These are phyloP conservation scores for Dissoconium aciculare DNA, from an alignment of 2,329 filamentous ascomycete species.

Conservation along the genomic window DNA sequence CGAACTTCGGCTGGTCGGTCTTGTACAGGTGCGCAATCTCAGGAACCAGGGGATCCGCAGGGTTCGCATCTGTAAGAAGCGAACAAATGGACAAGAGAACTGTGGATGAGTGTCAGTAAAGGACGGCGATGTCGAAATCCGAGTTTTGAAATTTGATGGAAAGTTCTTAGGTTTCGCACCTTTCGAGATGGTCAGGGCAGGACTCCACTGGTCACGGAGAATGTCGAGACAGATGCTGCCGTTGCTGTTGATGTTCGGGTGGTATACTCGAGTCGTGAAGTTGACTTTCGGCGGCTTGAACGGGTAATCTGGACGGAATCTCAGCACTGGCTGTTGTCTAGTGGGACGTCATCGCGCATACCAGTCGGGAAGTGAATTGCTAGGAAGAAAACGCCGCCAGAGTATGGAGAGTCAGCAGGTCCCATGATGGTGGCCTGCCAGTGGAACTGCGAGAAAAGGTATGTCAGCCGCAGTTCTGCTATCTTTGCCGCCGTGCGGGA, in stretches of 20 bases:
- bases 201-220: slow-evolving; percentile 97
- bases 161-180: slow-evolving; percentile 37
- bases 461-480: slow-evolving; percentile 18
- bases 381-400: slow-evolving; percentile 96
- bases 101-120: slow-evolving; percentile 29
- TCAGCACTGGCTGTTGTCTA: too few species aligned
- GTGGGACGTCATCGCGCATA: too few species aligned
- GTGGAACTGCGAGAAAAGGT: slow-evolving; percentile 58
- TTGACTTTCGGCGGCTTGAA: slow-evolving; percentile 99
- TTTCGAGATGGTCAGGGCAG: slow-evolving; percentile 95
- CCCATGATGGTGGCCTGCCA: slow-evolving; percentile 99
- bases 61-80: slow-evolving; percentile 98
- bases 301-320: too few species aligned
- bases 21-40: slow-evolving; percentile 99
- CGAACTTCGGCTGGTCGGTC: slow-evolving; percentile 89
- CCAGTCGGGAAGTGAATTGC: slow-evolving; percentile 97
- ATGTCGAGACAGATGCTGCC: slow-evolving; percentile 99
- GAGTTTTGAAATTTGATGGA: neutral
- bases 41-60: slow-evolving; percentile 93
- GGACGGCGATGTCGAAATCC: neutral
- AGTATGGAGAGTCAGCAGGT: slow-evolving; percentile 92
- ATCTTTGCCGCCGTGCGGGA: slow-evolving; percentile 13
- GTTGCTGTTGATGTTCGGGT: slow-evolving; percentile 99
- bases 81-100: slow-evolving; percentile 98
- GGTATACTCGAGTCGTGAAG: slow-evolving; percentile 99